Base-by-base conservation (phyloP, 768 basidiomycete genomes). In the Fomitopsis pulvina region DNA sequence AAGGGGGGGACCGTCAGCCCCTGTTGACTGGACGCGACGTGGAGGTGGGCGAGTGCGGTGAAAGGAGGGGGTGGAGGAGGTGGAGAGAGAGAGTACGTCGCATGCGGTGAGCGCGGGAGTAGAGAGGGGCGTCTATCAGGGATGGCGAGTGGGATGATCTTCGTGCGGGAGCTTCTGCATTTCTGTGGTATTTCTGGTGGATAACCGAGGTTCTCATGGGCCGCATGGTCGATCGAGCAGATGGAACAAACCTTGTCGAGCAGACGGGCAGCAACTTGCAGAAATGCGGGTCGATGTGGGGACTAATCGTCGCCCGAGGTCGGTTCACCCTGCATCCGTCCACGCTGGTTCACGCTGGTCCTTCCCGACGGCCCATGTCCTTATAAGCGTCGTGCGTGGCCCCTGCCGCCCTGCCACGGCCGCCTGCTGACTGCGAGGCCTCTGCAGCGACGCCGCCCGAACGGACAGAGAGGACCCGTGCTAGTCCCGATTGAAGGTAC, bases 141-240 rank as follows among this genome's bases (percentile, higher is more conserved):
- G 14, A 37, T 7, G 34, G 34, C 14, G 4, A 14, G 34, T 32
- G 30, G 16, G 30, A 16, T 32, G 43, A 44, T 44, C 22, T 44
- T 44, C 43, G 20, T 44, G n/a, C 27, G 24, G 11, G 20, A 27
- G 27, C 27, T 44, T 27, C 26, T 27, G 22, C 26, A 29, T 44
- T n/a, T n/a, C n/a, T n/a, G n/a, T n/a, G n/a, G n/a, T n/a, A n/a
- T n/a, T n/a, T 41, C 41, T 44, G 43, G 43, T 18, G 22, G 24
- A 44, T 44, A 22, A 44, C 29, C 24, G 9, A 12, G 16, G 18
- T 44, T 18, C 22, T 44, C 21, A 22, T 22, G 21, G 25, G 6
- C 45, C 45, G 18, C 45, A 46, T 46, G 45, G 45, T 46, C 45
- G 30, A 46, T 46, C 45, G 37, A 32, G 21, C 29, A 29, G 14